Percentiles rank a stretch among this genome's conserved stretches.
These are phyloP conservation scores for Pseudonitzschia pungens DNA, from an alignment of 108 stramenopile genomes.

Conservation along the genomic window DNA sequence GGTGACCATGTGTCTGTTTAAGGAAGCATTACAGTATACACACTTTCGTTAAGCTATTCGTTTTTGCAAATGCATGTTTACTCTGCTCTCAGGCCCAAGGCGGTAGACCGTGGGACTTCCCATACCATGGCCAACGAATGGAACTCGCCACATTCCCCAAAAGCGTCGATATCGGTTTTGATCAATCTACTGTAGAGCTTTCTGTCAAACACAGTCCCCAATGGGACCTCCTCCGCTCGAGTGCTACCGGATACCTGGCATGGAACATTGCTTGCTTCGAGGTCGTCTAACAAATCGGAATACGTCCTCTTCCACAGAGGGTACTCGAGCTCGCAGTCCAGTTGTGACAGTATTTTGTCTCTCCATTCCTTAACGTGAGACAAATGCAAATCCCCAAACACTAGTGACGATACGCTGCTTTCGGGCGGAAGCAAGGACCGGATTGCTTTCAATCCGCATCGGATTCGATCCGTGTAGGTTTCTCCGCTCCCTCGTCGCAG, in stretches of 20 bases:
- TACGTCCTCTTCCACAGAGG: constrained; percentile 76
- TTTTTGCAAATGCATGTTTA: neutral
- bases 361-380: constrained; percentile 87
- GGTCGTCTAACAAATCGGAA: constrained; percentile 54
- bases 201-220: constrained; percentile 51
- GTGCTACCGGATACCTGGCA: constrained; percentile 60
- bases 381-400: constrained; percentile 93
- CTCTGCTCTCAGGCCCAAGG: constrained; percentile 38
- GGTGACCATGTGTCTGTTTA: neutral
- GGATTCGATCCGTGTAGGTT: constrained; percentile 65
- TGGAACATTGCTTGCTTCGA: constrained; percentile 57
- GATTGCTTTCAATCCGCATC: constrained; percentile 56
- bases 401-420: constrained; percentile 44
- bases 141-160: constrained; percentile 89
- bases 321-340: constrained; percentile 59
- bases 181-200: constrained; percentile 33
- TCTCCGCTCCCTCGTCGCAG: constrained; percentile 64
- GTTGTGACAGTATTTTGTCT: constrained; percentile 44
- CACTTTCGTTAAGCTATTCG: neutral
- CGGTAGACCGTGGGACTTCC: constrained; percentile 46
- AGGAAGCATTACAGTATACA: neutral
- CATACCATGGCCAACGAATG: constrained; percentile 82
- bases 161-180: constrained; percentile 54
- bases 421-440: constrained; percentile 8
- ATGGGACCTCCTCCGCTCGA: constrained; percentile 18